Conservation (phyloP, 148 eudicot species). For the Heliosperma pusillum region DNA sequence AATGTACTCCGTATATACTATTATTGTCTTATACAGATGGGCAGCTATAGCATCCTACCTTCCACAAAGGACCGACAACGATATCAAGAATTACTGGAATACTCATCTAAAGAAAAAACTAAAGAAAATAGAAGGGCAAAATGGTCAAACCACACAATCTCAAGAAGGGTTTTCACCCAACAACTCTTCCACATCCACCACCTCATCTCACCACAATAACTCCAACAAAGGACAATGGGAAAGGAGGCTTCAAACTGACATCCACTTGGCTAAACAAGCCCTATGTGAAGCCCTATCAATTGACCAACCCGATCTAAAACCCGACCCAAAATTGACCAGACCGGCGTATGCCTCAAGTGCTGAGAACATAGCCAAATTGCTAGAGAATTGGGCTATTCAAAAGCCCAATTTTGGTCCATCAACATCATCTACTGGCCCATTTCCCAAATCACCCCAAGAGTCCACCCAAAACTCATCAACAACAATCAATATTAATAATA, state of each 20-base stretch:
- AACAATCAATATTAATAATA: background rate
- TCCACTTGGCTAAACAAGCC: conserved; percentile 78
- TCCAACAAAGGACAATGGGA: conserved; percentile 83
- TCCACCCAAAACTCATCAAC: conserved; percentile 15
- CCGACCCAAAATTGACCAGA: conserved; percentile 1
- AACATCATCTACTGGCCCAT: conserved; percentile 17
- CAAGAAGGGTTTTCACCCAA: conserved; percentile 24
- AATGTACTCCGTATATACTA: conserved; percentile 1
- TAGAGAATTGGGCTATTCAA: conserved; percentile 50
- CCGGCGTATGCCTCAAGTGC: conserved; percentile 56
- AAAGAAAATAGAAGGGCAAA: conserved; percentile 32
- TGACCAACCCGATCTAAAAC: conserved; percentile 36
- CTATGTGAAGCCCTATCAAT: conserved; percentile 68
- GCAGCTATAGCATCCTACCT: conserved; percentile 96
- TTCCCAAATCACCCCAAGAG: conserved; percentile 11
- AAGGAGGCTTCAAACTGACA: conserved; percentile 79
- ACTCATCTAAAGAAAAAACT: conserved; percentile 83
- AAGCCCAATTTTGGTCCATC: conserved; percentile 25
- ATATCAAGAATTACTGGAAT: conserved; percentile 91
- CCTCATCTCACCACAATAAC: conserved; percentile 21
- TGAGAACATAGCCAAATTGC: conserved; percentile 66
- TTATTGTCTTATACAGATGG: conserved; percentile 46
- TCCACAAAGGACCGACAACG: conserved; percentile 86
- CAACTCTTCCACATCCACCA: conserved; percentile 27
- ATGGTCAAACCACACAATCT: conserved; percentile 1